A percentile compares a stretch with the other conserved stretches of the same genome.
phyloP scores from a whole-genome alignment of 768 basidiomycete species.

The Leccinum ochraceum region DNA sequence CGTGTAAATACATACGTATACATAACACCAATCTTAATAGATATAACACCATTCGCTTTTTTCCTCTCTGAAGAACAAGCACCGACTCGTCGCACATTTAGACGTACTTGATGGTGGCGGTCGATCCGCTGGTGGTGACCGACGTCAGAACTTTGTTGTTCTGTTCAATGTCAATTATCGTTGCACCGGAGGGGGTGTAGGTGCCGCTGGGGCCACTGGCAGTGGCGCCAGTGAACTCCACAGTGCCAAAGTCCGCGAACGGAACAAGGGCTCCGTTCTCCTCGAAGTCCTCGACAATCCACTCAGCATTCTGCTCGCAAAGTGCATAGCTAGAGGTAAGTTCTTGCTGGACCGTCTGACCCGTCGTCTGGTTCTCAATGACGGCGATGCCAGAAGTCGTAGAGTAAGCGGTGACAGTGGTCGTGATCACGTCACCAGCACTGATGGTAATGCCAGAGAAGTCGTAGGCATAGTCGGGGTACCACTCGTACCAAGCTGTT shows the following conservation, averaged over 20 bases:
- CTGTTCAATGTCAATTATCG: slow-evolving; percentile 17
- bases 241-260: slow-evolving; percentile 21
- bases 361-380: slow-evolving; percentile 24
- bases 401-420: slow-evolving; percentile 21
- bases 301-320: slow-evolving; percentile 22
- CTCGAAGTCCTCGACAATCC: slow-evolving; percentile 28
- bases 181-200: slow-evolving; percentile 17
- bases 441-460: slow-evolving; percentile 12
- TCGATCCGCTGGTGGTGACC: slow-evolving; percentile 5
- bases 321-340: slow-evolving; percentile 15
- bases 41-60: neutral
- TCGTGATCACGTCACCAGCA: slow-evolving; percentile 17
- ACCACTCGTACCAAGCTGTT: slow-evolving; percentile 29
- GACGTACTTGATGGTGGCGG: slow-evolving; percentile 11
- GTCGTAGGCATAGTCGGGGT: slow-evolving; percentile 18
- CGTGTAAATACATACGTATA: neutral
- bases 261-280: slow-evolving; percentile 11
- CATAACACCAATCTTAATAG: neutral
- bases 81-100: neutral
- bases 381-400: slow-evolving; percentile 19
- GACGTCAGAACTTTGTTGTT: slow-evolving; percentile 12
- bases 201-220: slow-evolving; percentile 9
- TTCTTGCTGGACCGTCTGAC: slow-evolving; percentile 13
- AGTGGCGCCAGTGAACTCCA: slow-evolving; percentile 14
- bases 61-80: neutral